Evolutionary conservation across 2,329 filamentous ascomycete genomes (phyloP), one percentile per base, ranked within the genome.

Genomic region (Xylariaceae sp.): DNA sequence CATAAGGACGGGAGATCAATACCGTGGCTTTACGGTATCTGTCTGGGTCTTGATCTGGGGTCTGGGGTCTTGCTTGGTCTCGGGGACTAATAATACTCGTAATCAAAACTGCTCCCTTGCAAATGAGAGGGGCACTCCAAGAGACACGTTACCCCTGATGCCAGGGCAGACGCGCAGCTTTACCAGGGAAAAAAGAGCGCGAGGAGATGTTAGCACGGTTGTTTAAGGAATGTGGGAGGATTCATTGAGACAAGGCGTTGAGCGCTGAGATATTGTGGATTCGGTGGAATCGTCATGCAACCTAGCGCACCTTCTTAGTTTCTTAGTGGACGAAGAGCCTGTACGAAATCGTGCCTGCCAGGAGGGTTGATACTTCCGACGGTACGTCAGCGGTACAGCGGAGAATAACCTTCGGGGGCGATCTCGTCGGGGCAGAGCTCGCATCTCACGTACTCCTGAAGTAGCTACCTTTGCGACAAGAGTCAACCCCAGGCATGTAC

Each of bases 1-100:
- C 67, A 69, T 67, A 57, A 51, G 56, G 58, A 50, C 51, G 50
- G 37, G n/a, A 48, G 53, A 52, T 51, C 49, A 9, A 51, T 51
- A 51, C 49, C 49, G 49, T 23, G 49, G 23, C 42, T 15, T 17
- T 23, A 51, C 49, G 49, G 49, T 51, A 34, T 51, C 49, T 51
- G 3, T 13, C 11, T 34, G 23, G 49, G 23, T 35, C 49, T 35
- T 30, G 23, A 30, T 30, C 23, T 30, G 4, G 23, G 23, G 23
- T 30, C 23, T 30, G 23, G 23, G 23, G 23, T 30, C 23, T 30
- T 4, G 23, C 23, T 30, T 30, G 23, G 23, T 30, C 23, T 30
- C 23, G 49, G 17, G 48, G 7, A 34, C n/a, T 17, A 51, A 30
- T 30, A 13, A 30, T 45, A 42, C 8, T 10, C 37, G 37, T 42